Conservation (phyloP, 768 basidiomycete genomes). For the Cystobasidium tubakii region DNA sequence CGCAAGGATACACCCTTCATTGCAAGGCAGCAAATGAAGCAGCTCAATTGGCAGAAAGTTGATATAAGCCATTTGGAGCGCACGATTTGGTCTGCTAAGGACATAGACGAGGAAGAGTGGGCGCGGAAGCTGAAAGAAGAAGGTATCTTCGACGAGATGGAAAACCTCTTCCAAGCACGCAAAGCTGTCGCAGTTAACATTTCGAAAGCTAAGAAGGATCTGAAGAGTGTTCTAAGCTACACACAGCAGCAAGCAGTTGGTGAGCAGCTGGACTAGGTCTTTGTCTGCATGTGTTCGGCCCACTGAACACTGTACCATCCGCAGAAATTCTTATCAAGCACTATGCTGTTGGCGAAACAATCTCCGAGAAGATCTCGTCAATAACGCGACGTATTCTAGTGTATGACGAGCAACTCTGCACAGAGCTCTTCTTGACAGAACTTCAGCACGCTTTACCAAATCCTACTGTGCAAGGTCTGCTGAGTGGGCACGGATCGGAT, state of each 20-base stretch:
- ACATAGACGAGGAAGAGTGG: conserved; percentile 55
- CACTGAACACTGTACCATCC: not conserved
- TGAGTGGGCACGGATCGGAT: conserved; percentile 82
- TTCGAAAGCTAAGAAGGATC: conserved; percentile 75
- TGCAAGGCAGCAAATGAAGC: conserved; percentile 89
- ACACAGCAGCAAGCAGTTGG: conserved; percentile 91
- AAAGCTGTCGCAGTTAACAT: conserved; percentile 62
- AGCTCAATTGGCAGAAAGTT: conserved; percentile 98
- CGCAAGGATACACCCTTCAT: conserved; percentile 82
- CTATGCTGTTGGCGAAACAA: conserved; percentile 32
- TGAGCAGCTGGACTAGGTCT: conserved; percentile 52
- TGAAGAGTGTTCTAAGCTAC: conserved; percentile 82
- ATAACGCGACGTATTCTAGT: conserved; percentile 58
- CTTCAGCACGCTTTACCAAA: conserved; percentile 80
- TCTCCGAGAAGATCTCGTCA: conserved; percentile 32
- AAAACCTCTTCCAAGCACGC: conserved; percentile 95
- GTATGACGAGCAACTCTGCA: conserved; percentile 80
- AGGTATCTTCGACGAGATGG: conserved; percentile 92
- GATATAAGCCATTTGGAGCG: conserved; percentile 75
- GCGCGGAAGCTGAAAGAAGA: conserved; percentile 66
- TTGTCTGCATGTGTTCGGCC: not conserved
- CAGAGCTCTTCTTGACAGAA: conserved; percentile 80
- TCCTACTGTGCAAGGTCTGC: conserved; percentile 86
- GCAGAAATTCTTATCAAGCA: conserved; percentile 40
- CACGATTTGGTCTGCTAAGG: conserved; percentile 62